Percentiles rank a stretch among this genome's conserved stretches.
phyloP scores from a whole-genome alignment of 1,284 basidiomycete species.

The Wallemia hederae region DNA sequence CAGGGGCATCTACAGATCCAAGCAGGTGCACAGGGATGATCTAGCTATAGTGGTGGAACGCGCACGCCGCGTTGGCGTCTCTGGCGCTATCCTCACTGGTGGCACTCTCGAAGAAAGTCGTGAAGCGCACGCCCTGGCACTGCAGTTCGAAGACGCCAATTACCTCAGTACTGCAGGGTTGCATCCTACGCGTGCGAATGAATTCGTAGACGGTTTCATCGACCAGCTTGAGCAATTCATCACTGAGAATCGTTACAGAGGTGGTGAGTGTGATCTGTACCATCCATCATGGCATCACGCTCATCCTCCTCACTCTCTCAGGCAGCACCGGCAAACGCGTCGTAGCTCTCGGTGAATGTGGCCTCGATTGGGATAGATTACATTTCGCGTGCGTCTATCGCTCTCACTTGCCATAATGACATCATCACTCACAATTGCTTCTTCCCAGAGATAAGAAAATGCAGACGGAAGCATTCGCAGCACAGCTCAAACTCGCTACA shows the following conservation, averaged over 20 bases:
- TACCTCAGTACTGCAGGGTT: constrained; percentile 35
- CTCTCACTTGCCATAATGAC: neutral
- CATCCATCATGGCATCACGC: neutral
- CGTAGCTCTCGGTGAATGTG: constrained; percentile 61
- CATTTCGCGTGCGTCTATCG: constrained; percentile 28
- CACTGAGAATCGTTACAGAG: constrained; percentile 21
- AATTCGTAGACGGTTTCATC: constrained; percentile 44
- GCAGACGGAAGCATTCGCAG: constrained; percentile 39
- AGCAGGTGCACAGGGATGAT: constrained; percentile 29
- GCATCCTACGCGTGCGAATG: constrained; percentile 53
- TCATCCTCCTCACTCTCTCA: neutral
- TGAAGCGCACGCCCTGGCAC: constrained; percentile 32
- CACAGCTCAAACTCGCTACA: constrained; percentile 38
- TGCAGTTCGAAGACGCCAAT: constrained; percentile 22
- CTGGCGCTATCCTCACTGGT: constrained; percentile 53
- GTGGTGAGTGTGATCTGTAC: constrained; percentile 19
- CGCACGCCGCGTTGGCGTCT: constrained; percentile 32
- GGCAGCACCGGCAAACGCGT: constrained; percentile 19
- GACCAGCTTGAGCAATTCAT: constrained; percentile 30
- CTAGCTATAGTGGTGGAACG: constrained; percentile 31
- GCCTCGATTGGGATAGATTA: constrained; percentile 65
- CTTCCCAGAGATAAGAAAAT: constrained; percentile 16
- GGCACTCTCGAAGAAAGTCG: constrained; percentile 37
- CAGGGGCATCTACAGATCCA: constrained; percentile 20
- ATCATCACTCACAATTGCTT: neutral